Conservation (phyloP, 352 stramenopile species). For the Phytophthora brassicae region DNA sequence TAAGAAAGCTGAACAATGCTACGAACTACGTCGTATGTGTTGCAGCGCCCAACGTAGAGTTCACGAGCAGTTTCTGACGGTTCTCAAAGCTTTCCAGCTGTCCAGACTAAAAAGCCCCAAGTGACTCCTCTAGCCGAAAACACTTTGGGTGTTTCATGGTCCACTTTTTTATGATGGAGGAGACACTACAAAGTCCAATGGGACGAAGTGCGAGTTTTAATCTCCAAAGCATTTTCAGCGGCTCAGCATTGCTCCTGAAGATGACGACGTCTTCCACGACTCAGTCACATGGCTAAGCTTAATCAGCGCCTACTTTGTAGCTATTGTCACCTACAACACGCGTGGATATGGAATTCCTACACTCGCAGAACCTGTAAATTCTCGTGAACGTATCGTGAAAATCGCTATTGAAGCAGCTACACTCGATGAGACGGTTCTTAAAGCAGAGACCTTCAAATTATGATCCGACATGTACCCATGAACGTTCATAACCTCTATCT, state of each 20-base stretch:
- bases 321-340: conserved; percentile 83
- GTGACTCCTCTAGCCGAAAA: conserved; percentile 42
- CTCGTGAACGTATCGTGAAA: conserved; percentile 54
- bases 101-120: conserved; percentile 27
- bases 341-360: conserved; percentile 65
- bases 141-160: conserved; percentile 74
- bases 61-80: conserved; percentile 30
- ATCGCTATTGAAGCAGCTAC: conserved; percentile 35
- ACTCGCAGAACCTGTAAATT: conserved; percentile 43
- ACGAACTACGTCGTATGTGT: conserved; percentile 53
- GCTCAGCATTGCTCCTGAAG: conserved; percentile 23
- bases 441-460: conserved; percentile 56
- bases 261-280: conserved; percentile 20
- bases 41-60: conserved; percentile 36
- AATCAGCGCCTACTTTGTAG: conserved; percentile 70
- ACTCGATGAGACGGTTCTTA: conserved; percentile 35
- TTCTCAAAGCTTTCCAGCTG: conserved; percentile 27
- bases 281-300: conserved; percentile 49
- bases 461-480: conserved; percentile 55
- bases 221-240: conserved; percentile 61
- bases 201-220: conserved; percentile 89
- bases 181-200: conserved; percentile 92
- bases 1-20: conserved; percentile 27
- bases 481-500: conserved; percentile 37
- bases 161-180: conserved; percentile 79